These are phyloP conservation scores for Vicia villosa DNA, from an alignment of 306 rosid genomes.

Conservation along the genomic window DNA sequence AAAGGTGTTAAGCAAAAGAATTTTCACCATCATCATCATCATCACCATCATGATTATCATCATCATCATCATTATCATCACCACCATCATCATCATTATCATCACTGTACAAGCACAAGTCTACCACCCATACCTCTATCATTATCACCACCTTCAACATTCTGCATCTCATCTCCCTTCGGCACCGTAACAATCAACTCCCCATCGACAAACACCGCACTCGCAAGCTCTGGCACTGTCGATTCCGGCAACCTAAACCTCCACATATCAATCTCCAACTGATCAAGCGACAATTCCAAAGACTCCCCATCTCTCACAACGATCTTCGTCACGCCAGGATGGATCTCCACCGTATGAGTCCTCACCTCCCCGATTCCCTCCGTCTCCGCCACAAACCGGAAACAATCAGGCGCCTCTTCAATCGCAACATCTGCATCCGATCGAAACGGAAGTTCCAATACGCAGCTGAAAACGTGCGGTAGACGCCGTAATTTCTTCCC, in stretches of 20 bases:
- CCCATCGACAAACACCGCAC: constrained; percentile 79
- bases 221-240: constrained; percentile 88
- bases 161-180: constrained; percentile 45
- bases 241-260: constrained; percentile 93
- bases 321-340: constrained; percentile 92
- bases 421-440: constrained; percentile 87
- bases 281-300: constrained; percentile 65
- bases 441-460: constrained; percentile 89
- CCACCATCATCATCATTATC: background rate
- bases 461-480: constrained; percentile 90
- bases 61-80: constrained; percentile 25
- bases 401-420: constrained; percentile 75
- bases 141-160: constrained; percentile 42
- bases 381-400: constrained; percentile 84
- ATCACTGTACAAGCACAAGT: constrained; percentile 94
- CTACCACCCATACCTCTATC: constrained; percentile 70
- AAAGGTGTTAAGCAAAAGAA: constrained; percentile 20
- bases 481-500: constrained; percentile 86
- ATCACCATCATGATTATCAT: constrained; percentile 36
- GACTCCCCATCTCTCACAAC: constrained; percentile 77
- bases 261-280: constrained; percentile 90
- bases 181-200: constrained; percentile 97
- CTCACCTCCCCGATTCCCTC: constrained; percentile 56
- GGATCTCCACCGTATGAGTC: constrained; percentile 83
- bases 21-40: constrained; percentile 29